Evolutionary conservation across 305 asterid species (phyloP).

Genomic region (Fraxinus sp.): DNA sequence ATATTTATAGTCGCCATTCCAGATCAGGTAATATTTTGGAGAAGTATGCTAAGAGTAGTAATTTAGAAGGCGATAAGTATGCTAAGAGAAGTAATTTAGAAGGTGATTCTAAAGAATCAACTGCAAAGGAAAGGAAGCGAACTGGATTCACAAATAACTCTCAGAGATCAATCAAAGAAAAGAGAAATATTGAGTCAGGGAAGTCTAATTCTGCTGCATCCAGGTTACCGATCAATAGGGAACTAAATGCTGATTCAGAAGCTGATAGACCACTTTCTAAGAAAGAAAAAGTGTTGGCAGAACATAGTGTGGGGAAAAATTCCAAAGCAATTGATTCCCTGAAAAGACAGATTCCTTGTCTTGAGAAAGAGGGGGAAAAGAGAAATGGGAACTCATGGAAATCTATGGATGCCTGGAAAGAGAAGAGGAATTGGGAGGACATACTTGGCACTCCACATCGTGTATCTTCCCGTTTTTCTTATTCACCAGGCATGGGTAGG

Average conservation of each 20-base stretch:
- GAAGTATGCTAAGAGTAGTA: constrained; percentile 35
- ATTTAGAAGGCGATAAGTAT: constrained; percentile 31
- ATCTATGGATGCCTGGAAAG: constrained; percentile 99
- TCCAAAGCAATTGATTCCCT: constrained; percentile 48
- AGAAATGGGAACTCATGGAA: constrained; percentile 58
- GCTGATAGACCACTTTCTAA: constrained; percentile 42
- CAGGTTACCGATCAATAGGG: constrained; percentile 44
- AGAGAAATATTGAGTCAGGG: constrained; percentile 42
- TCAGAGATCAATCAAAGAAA: constrained; percentile 52
- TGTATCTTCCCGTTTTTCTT: constrained; percentile 83
- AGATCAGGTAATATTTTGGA: constrained; percentile 41
- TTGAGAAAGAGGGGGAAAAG: constrained; percentile 77
- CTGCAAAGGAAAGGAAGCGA: constrained; percentile 37
- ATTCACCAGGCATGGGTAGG: constrained; percentile 89
- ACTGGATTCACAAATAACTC: constrained; percentile 42
- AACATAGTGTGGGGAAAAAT: constrained; percentile 43
- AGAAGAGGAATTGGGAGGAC: constrained; percentile 97
- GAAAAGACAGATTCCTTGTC: constrained; percentile 45
- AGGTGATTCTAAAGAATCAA: constrained; percentile 41
- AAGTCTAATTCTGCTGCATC: constrained; percentile 50
- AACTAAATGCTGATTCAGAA: constrained; percentile 46
- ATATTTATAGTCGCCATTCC: constrained; percentile 36
- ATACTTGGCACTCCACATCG: constrained; percentile 82
- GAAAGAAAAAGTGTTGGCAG: constrained; percentile 53
- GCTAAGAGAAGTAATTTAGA: constrained; percentile 35